Conservation (phyloP, 208 protist species). For the Leishmania tarentolae region DNA sequence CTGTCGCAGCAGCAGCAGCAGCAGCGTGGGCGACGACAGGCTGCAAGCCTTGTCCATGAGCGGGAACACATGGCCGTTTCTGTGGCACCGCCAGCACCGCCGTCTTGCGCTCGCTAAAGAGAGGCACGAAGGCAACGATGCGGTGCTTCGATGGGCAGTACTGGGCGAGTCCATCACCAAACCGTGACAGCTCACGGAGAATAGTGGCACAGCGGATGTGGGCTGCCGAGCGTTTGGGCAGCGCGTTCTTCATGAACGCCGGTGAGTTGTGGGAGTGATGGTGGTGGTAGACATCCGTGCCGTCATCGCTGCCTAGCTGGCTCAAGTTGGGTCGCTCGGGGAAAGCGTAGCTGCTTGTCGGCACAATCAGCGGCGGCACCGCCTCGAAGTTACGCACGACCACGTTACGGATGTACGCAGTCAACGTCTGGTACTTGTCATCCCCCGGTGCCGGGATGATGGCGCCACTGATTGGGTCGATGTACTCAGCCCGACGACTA, state of each 20-base stretch:
- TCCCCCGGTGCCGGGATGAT: constrained; percentile 60
- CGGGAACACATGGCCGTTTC: constrained; percentile 22
- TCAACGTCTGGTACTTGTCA: constrained; percentile 33
- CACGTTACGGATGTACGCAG: constrained; percentile 51
- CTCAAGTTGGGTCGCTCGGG: constrained; percentile 23
- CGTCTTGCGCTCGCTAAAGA: constrained; percentile 38
- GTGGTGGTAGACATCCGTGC: constrained; percentile 28
- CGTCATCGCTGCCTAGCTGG: constrained; percentile 25
- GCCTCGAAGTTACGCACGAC: constrained; percentile 64
- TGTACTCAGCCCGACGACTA: constrained; percentile 66
- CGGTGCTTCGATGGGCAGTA: constrained; percentile 28
- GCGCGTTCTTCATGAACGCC: constrained; percentile 32
- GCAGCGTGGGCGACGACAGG: neutral
- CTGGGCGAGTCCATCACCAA: constrained; percentile 44
- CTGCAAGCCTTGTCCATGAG: constrained; percentile 11
- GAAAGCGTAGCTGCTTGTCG: constrained; percentile 42
- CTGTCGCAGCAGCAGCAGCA: neutral
- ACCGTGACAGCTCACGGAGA: constrained; percentile 49
- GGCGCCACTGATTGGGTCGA: constrained; percentile 65
- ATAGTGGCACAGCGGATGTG: constrained; percentile 37
- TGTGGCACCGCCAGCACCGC: constrained; percentile 27
- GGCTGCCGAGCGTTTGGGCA: constrained; percentile 18
- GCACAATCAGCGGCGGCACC: constrained; percentile 52
- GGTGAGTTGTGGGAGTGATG: constrained; percentile 43
- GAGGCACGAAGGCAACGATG: constrained; percentile 37